A percentile compares a stretch with the other conserved stretches of the same genome.
Evolutionary conservation across 148 eudicot genomes (phyloP).

Genomic region (Rhododendron henanense): DNA sequence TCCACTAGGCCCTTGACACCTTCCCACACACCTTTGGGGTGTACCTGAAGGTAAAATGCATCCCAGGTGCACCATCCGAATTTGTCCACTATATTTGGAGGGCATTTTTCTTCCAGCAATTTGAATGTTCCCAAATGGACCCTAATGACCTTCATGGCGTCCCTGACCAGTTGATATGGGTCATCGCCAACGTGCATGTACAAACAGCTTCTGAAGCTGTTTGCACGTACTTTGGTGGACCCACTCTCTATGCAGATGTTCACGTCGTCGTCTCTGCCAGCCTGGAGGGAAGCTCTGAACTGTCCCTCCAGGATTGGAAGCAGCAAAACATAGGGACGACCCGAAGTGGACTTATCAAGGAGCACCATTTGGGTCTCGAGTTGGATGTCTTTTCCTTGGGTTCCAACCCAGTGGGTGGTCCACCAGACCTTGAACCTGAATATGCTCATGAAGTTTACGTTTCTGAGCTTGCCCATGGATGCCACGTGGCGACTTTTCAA

Average conservation of each 20-base stretch:
- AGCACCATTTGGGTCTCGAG: slow-evolving; percentile 75
- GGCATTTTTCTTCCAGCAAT: slow-evolving; percentile 62
- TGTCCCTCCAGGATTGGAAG: slow-evolving; percentile 72
- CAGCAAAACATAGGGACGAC: slow-evolving; percentile 66
- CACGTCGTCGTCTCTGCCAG: slow-evolving; percentile 50
- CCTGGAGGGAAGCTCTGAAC: slow-evolving; percentile 74
- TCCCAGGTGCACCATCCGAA: slow-evolving; percentile 99
- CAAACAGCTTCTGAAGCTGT: slow-evolving; percentile 28
- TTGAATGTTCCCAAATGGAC: slow-evolving; percentile 70
- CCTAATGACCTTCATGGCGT: slow-evolving; percentile 53
- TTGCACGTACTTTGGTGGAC: slow-evolving; percentile 40
- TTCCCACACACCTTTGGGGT: slow-evolving; percentile 71
- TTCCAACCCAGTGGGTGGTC: slow-evolving; percentile 90
- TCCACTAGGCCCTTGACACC: slow-evolving; percentile 70
- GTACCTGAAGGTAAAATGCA: slow-evolving; percentile 83
- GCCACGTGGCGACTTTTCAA: slow-evolving; percentile 50
- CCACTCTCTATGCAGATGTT: slow-evolving; percentile 80
- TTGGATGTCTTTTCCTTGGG: slow-evolving; percentile 66
- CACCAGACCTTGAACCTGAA: slow-evolving; percentile 97
- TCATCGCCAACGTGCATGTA: slow-evolving; percentile 66
- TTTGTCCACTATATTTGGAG: slow-evolving; percentile 75
- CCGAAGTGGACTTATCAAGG: slow-evolving; percentile 41
- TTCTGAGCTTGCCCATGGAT: slow-evolving; percentile 60
- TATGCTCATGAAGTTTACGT: slow-evolving; percentile 70
- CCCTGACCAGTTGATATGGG: slow-evolving; percentile 61